Evolutionary conservation across 1,284 basidiomycete genomes (phyloP).

Genomic region (Cutaneotrichosporon mucoides): DNA sequence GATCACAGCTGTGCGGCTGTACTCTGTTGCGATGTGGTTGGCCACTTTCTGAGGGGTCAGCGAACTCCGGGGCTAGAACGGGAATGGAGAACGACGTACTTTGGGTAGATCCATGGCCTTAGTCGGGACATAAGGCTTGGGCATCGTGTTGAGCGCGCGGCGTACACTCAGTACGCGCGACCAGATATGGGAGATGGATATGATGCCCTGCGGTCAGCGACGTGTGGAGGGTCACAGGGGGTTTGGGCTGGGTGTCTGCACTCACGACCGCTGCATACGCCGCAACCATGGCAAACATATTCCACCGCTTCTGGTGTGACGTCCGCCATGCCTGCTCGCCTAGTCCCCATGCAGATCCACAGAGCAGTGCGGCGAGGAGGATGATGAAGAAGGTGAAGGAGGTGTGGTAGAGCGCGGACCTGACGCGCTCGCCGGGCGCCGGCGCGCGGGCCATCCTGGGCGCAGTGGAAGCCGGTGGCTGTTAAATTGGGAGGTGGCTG

Average conservation of each 20-base stretch:
- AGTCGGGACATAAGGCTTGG: slow-evolving; percentile 63
- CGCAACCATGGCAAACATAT: slow-evolving; percentile 41
- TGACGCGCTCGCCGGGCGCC: slow-evolving; percentile 14
- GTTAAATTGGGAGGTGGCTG: too few species aligned
- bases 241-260: too few species aligned
- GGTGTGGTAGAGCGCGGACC: slow-evolving; percentile 41
- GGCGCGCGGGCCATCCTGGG: too few species aligned
- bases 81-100: too few species aligned
- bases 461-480: too few species aligned
- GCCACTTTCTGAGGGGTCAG: slow-evolving; percentile 59
- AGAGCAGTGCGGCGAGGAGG: slow-evolving; percentile 35
- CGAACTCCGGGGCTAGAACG: too few species aligned
- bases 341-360: slow-evolving; percentile 40
- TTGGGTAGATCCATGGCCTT: slow-evolving; percentile 64
- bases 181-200: slow-evolving; percentile 36
- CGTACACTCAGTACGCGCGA: slow-evolving; percentile 40
- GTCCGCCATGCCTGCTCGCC: slow-evolving; percentile 43
- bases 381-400: slow-evolving; percentile 42
- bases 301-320: slow-evolving; percentile 37
- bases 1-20: slow-evolving; percentile 69
- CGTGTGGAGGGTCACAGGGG: too few species aligned
- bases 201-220: slow-evolving; percentile 21
- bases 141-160: slow-evolving; percentile 53
- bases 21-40: slow-evolving; percentile 70
- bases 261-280: slow-evolving; percentile 43